Evolutionary conservation across 2,329 filamentous ascomycete species (phyloP).

Genomic region (Chlorencoelia australis): DNA sequence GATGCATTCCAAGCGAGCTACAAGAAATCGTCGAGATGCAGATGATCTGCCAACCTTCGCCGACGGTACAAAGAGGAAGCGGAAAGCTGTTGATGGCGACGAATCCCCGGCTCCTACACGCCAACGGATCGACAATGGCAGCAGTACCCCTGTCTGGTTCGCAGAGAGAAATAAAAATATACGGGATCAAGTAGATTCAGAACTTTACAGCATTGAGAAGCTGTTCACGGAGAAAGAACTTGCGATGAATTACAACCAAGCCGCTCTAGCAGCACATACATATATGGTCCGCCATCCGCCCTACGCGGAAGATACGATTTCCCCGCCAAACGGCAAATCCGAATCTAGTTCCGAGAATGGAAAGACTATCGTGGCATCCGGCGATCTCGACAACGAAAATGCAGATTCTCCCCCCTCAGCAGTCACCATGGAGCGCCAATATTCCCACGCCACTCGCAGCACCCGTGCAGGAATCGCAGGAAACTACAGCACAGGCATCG

Average conservation of each 20-base stretch:
- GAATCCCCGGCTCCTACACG: slow-evolving; percentile 51
- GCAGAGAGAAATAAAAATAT: slow-evolving; percentile 43
- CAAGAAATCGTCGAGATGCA: slow-evolving; percentile 46
- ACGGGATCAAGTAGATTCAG: slow-evolving; percentile 42
- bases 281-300: slow-evolving; percentile 45
- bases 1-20: slow-evolving; percentile 52
- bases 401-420: slow-evolving; percentile 40
- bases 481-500: slow-evolving; percentile 44
- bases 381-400: slow-evolving; percentile 40
- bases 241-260: slow-evolving; percentile 52
- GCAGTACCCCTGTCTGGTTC: slow-evolving; percentile 52
- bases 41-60: slow-evolving; percentile 47
- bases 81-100: slow-evolving; percentile 49
- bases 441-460: slow-evolving; percentile 54
- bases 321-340: slow-evolving; percentile 35
- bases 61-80: slow-evolving; percentile 53
- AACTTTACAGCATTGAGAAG: slow-evolving; percentile 57
- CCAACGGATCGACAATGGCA: slow-evolving; percentile 43
- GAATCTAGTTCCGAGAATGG: slow-evolving; percentile 32
- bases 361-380: slow-evolving; percentile 40
- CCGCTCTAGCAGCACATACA: slow-evolving; percentile 51
- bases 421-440: slow-evolving; percentile 51
- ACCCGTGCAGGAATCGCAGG: slow-evolving; percentile 39
- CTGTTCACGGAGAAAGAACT: slow-evolving; percentile 63
- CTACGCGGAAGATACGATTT: slow-evolving; percentile 15